These are phyloP conservation scores for Fraxinus cuspidata DNA, from an alignment of 257 asterid genomes.

Conservation along the genomic window DNA sequence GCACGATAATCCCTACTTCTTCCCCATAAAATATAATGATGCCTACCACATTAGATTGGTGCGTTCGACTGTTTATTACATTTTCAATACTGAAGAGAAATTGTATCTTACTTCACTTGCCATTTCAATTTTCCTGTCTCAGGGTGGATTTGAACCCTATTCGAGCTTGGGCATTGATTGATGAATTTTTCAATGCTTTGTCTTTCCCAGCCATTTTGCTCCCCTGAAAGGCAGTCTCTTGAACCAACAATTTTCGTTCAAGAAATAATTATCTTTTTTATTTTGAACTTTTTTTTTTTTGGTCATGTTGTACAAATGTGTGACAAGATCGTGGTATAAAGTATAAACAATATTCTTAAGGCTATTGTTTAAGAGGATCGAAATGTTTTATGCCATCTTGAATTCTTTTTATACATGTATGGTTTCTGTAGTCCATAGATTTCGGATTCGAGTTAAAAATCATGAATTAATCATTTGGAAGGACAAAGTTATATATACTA, in stretches of 20 bases:
- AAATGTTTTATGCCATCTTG: too few species aligned
- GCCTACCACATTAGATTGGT: neutral
- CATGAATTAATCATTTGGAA: too few species aligned
- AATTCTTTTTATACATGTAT: too few species aligned
- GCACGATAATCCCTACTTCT: neutral
- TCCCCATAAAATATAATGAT: neutral
- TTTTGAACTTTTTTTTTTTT: too few species aligned
- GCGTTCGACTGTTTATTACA: neutral
- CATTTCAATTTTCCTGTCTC: conserved; percentile 27
- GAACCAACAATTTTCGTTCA: neutral
- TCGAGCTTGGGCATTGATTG: conserved; percentile 85
- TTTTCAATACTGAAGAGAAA: neutral
- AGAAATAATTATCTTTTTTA: too few species aligned
- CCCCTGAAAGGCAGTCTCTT: neutral
- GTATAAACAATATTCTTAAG: too few species aligned
- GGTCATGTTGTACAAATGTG: neutral
- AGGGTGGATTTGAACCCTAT: conserved; percentile 81
- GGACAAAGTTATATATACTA: too few species aligned
- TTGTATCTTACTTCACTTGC: neutral
- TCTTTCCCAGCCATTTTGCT: neutral
- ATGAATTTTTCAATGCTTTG: conserved; percentile 22
- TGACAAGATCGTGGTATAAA: too few species aligned
- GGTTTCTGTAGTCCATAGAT: too few species aligned
- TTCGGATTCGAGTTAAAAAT: too few species aligned
- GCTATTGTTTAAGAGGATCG: too few species aligned